Conservation (phyloP, 73 alveolate genomes). For the Paramecium pentaurelia region DNA sequence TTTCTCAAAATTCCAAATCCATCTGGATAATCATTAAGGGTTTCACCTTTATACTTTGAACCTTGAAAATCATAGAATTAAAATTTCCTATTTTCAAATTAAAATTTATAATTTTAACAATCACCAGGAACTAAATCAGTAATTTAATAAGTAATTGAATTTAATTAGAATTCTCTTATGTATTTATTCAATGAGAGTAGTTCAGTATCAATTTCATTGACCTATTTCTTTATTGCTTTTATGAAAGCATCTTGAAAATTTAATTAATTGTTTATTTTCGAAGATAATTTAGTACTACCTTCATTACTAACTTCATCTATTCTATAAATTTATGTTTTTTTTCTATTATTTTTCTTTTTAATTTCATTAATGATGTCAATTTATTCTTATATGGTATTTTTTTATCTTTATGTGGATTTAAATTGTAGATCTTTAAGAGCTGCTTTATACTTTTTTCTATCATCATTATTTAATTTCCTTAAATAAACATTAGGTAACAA, state of each 20-base stretch:
- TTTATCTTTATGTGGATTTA: neutral
- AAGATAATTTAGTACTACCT: neutral
- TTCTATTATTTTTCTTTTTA: neutral
- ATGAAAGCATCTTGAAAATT: neutral
- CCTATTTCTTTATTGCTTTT: neutral
- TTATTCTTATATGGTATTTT: neutral
- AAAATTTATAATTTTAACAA: neutral
- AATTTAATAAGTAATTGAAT: neutral
- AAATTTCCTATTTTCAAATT: neutral
- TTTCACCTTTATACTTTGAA: neutral
- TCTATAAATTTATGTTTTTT: neutral
- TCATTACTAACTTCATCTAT: neutral
- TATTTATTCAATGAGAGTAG: neutral
- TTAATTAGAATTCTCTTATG: neutral
- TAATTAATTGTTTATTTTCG: neutral
- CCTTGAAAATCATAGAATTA: neutral
- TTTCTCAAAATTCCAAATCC: neutral
- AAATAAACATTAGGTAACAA: neutral
- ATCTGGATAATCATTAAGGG: neutral
- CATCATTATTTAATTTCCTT: neutral
- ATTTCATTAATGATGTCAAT: neutral
- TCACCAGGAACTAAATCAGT: neutral
- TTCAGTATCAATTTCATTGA: neutral
- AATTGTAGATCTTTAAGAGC: neutral
- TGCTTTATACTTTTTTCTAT: neutral